Evolutionary conservation across 2,329 filamentous ascomycete genomes (phyloP).

Genomic region (Drechslerella stenobrocha): DNA sequence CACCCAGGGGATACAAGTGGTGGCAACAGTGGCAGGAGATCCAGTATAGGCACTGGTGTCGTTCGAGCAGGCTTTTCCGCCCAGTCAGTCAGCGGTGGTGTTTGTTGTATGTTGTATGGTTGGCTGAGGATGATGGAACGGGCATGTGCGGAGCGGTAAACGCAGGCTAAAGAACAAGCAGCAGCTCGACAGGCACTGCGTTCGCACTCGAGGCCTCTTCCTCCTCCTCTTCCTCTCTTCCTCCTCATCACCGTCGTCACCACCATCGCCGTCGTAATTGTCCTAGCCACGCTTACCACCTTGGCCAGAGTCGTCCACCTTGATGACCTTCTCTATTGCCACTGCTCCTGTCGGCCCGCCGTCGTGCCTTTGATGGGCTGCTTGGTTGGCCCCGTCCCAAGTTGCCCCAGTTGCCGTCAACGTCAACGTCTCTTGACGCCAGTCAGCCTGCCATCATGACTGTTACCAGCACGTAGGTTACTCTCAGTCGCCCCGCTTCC

Average conservation of each 20-base stretch:
- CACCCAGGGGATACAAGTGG: neutral
- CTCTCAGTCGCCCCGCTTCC: constrained; percentile 3
- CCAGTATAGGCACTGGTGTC: neutral
- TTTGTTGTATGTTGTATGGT: neutral
- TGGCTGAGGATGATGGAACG: neutral
- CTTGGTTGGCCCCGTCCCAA: neutral
- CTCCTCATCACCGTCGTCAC: neutral
- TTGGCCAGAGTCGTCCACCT: neutral
- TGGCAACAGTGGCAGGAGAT: constrained; percentile 1
- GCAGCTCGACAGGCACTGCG: neutral
- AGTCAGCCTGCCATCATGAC: constrained; percentile 28
- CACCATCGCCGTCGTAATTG: neutral
- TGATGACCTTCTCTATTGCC: neutral
- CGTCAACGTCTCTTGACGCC: constrained; percentile 3
- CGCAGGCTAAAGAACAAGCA: neutral
- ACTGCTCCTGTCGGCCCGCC: neutral
- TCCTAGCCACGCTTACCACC: neutral
- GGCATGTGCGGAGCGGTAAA: constrained; percentile 1
- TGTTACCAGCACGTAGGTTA: constrained; percentile 43
- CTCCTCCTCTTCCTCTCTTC: neutral
- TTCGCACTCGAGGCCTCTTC: neutral
- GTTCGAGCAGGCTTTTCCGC: neutral
- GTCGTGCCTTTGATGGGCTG: constrained; percentile 1
- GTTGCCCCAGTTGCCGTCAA: neutral
- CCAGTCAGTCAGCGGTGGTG: neutral